Evolutionary conservation across 495 filamentous ascomycete genomes (phyloP), one percentile per base, ranked within the genome.

Genomic region (Penicillium egyptiacum): DNA sequence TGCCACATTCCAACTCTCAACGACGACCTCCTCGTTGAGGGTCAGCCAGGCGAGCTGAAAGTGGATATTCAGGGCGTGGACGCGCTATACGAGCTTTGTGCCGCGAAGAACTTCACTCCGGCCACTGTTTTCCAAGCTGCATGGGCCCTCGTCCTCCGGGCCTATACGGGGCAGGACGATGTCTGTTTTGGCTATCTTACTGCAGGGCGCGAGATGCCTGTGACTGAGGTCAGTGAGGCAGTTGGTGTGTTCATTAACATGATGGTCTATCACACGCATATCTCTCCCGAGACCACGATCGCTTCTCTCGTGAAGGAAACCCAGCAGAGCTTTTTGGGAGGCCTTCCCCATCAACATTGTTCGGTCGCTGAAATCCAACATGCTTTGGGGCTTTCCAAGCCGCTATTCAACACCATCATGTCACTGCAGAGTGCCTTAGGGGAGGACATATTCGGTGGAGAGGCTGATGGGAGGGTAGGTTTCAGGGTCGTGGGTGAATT

Each of bases 161-260:
- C 57, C 4, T 79, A 77, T 58, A 77, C 76, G 9, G 69, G 67
- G 10, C 70, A 71, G 8, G 67, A 78, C 25, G 68, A 75, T 28
- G 64, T 79, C 14, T 71, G 69, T 45, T 82, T 81, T 59, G 78
- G 79, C 1, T 74, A 72, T 41, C 57, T 71, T 16, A 60, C 58
- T 19, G 67, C 72, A 8, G 72, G 72, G 26, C 57, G 71, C 22
- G 65, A 70, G 52, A 54, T 61, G 20, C 69, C 71, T 22, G 50
- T 60, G 6, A 56, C 62, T 30, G 62, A 64, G 35, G 58, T 68
- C 8, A 35, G 52, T 25, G 52, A 60, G 10, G 58, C 58, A 9
- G 58, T 61, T 10, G 58, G 58, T 14, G 54, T 49, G 25, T 75
- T 41, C 40, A 55, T 45, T 55, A 66, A 40, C 59, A 66, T 41